Base-by-base conservation (phyloP, 306 rosid genomes). In the Ormosia semicastrata region DNA sequence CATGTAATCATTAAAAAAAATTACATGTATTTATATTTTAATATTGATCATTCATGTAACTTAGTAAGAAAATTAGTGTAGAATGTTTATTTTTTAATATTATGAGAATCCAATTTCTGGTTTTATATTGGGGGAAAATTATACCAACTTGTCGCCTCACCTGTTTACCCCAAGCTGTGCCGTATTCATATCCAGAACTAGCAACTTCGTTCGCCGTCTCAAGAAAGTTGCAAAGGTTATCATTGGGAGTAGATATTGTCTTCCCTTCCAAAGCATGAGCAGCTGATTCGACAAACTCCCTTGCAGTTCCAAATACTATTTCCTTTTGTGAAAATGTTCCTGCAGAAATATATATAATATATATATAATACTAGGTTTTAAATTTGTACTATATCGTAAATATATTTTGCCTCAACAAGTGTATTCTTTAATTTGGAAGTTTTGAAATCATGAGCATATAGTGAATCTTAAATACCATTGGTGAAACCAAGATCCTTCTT, bases 91-190 rank as follows among this genome's bases (percentile, higher is more conserved):
- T 24, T 24, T 24, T 24, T 24, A 24, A 24, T 24, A 24, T 24
- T 0, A 24, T 24, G 24, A 24, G 24, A 24, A 24, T 24, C 24
- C 0, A 24, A 24, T 24, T 24, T 24, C 24, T 24, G 24, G 24
- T 24, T 24, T 24, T 24, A 24, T 24, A 24, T 24, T 24, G 0
- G 24, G 24, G 24, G 24, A 24, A 24, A n/a, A n/a, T n/a, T n/a
- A n/a, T 44, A 49, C 17, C 54, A 49, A 49, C 52, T 10, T 46
- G 10, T n/a, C 10, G 49, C 36, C 3, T 7, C 3, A 91, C 97
- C 94, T 88, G 12, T 47, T 17, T 50, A 2, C 97, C 97, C 98
- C 98, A 94, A 2, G 29, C 49, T n/a, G 93, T 89, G 64, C 81
- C 84, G 46, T 37, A 40, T 67, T 92, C 98, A 41, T 89, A 94